Evolutionary conservation across 495 filamentous ascomycete species (phyloP).

Genomic region (Bombardia bombarda): DNA sequence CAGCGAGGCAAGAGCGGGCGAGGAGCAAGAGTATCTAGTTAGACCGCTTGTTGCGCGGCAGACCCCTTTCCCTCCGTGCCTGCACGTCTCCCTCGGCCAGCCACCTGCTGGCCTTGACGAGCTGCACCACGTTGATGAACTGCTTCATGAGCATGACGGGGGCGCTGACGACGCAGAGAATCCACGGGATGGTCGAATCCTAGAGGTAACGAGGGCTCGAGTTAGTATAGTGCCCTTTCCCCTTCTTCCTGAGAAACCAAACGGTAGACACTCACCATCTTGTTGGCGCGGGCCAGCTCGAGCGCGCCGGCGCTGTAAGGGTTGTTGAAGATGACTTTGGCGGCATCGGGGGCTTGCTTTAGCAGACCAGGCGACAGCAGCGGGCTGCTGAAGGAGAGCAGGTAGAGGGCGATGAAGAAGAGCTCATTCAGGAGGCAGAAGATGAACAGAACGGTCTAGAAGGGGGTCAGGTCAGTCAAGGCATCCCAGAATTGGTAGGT

Average conservation of each 20-base stretch:
- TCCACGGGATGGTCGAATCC: too few relatives aligned
- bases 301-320: conserved; percentile 88
- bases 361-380: conserved; percentile 77
- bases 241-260: too few relatives aligned
- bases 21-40: too few relatives aligned
- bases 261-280: conserved; percentile 76
- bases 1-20: too few relatives aligned
- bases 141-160: conserved; percentile 91
- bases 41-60: conserved; percentile 38
- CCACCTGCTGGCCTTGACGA: conserved; percentile 89
- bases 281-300: conserved; percentile 85
- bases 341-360: conserved; percentile 33
- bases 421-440: conserved; percentile 87
- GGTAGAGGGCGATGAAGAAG: conserved; percentile 97
- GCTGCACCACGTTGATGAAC: conserved; percentile 85
- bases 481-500: too few relatives aligned
- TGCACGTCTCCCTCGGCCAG: conserved; percentile 78
- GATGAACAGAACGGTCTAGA: conserved; percentile 79
- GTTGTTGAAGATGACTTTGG: conserved; percentile 61
- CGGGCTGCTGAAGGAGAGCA: conserved; percentile 91
- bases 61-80: conserved; percentile 42
- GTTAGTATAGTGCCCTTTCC: too few relatives aligned
- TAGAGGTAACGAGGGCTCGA: too few relatives aligned
- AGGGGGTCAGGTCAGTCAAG: too few relatives aligned
- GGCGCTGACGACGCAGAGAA: conserved; percentile 69